Evolutionary conservation across 1,284 basidiomycete species (phyloP), one percentile per base, ranked within the genome.

Genomic region (Ustilago hordei): DNA sequence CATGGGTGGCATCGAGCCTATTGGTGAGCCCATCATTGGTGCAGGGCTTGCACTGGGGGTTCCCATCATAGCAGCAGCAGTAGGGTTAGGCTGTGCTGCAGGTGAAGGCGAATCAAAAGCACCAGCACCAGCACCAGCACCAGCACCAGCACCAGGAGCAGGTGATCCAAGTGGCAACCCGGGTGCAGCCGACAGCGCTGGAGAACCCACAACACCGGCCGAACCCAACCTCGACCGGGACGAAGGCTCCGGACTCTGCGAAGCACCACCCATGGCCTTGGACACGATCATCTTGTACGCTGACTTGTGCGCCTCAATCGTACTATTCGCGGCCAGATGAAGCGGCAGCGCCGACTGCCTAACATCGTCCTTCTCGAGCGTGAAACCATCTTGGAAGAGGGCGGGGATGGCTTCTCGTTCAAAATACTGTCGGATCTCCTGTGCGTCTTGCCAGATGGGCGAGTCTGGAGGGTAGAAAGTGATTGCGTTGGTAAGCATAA

Each of bases 401-500:
- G 75, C 67, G 1, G 84, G 84, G 28, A 86, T 79, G 15, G 81
- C 60, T 34, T 69, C 72, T n/a, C 60, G 67, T 47, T 85, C 83
- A 52, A 86, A 64, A 55, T 84, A 77, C 32, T 63, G 60, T 23
- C 73, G 62, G 4, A 85, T 78, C 45, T 73, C 78, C 11, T 78
- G 69, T 1, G 84, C 84, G 50, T 84, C 84, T 23, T 78, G 62
- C 82, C 81, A 84, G 28, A 84, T 68, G 4, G 59, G 50, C 17
- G 78, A 75, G 17, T 75, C 65, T 13, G 79, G 78, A 56, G 81
- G 75, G 47, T 84, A 84, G 70, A 75, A 86, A 48, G 73, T 74
- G 64, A 83, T 70, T 12, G 84, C 84, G 60, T 86, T 86, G 75
- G 75, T 74, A 54, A 84, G 76, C 84, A 86, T 86, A 32, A 73